phyloP scores from a whole-genome alignment of 352 stramenopile species.

The Stramenopiles sp. region DNA sequence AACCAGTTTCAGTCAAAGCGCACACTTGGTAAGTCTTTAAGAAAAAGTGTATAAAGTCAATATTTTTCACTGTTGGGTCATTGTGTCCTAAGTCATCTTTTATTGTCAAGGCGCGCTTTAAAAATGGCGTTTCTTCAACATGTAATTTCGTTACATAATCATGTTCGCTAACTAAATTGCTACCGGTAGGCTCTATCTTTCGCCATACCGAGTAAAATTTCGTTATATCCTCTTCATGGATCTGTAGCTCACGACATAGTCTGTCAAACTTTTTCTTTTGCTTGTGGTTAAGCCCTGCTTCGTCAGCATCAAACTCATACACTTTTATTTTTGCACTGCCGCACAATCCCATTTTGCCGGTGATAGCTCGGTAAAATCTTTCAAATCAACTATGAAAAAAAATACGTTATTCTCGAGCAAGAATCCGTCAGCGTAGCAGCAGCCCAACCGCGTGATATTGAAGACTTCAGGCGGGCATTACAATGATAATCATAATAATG shows the following conservation, averaged over 20 bases:
- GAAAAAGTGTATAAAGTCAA: slow-evolving; percentile 1
- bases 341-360: too few species aligned
- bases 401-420: too few species aligned
- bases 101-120: neutral
- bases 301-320: neutral
- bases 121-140: neutral
- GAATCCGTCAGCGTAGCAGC: too few species aligned
- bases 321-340: neutral
- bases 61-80: neutral
- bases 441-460: too few species aligned
- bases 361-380: too few species aligned
- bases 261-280: slow-evolving; percentile 1
- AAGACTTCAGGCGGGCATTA: too few species aligned
- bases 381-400: too few species aligned
- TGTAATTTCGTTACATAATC: neutral
- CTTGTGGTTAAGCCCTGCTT: neutral
- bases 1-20: neutral
- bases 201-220: neutral
- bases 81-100: neutral
- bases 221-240: neutral
- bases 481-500: too few species aligned
- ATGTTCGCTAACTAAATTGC: neutral
- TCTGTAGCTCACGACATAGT: neutral
- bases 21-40: neutral
- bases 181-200: neutral